Evolutionary conservation across 2,329 filamentous ascomycete genomes (phyloP).

Genomic region (Fusarium citri): DNA sequence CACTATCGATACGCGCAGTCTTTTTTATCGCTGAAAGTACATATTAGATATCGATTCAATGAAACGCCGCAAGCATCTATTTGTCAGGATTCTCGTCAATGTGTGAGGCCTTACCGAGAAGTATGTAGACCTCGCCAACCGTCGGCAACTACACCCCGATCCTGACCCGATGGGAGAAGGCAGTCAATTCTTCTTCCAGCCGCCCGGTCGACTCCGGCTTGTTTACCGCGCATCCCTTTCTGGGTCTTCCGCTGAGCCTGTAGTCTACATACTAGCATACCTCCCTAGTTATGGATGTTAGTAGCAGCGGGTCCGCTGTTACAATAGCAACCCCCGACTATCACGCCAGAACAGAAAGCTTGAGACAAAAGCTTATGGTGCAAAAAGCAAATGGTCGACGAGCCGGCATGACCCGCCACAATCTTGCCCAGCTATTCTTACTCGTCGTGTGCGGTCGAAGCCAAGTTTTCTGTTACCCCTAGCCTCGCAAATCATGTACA

Average conservation of each 20-base stretch:
- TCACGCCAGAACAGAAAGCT: not conserved
- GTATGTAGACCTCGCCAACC: conserved; percentile 11
- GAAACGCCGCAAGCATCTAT: not conserved
- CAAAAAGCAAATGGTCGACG: not conserved
- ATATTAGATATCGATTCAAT: not conserved
- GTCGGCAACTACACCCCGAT: conserved; percentile 17
- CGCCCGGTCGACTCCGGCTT: conserved; percentile 42
- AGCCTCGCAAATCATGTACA: conserved; percentile 6
- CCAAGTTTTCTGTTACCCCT: not conserved
- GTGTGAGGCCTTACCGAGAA: conserved; percentile 7
- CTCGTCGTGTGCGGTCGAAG: not conserved
- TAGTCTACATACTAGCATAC: not conserved
- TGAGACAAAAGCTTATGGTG: not conserved
- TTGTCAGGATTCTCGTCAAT: not conserved
- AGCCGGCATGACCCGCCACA: not conserved
- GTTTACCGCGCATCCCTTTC: conserved; percentile 32
- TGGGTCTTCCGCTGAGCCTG: conserved; percentile 37
- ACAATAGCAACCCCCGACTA: conserved; percentile 14
- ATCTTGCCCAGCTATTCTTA: not conserved
- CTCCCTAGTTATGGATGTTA: not conserved
- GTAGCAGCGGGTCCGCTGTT: conserved; percentile 32
- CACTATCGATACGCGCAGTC: not conserved
- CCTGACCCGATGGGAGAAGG: conserved; percentile 9
- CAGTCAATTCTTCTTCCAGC: conserved; percentile 20
- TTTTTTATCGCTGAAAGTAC: not conserved